Percentiles rank a stretch among this genome's conserved stretches.
These are phyloP conservation scores for Penicillium manginii DNA, from an alignment of 495 filamentous ascomycete species.

Conservation along the genomic window DNA sequence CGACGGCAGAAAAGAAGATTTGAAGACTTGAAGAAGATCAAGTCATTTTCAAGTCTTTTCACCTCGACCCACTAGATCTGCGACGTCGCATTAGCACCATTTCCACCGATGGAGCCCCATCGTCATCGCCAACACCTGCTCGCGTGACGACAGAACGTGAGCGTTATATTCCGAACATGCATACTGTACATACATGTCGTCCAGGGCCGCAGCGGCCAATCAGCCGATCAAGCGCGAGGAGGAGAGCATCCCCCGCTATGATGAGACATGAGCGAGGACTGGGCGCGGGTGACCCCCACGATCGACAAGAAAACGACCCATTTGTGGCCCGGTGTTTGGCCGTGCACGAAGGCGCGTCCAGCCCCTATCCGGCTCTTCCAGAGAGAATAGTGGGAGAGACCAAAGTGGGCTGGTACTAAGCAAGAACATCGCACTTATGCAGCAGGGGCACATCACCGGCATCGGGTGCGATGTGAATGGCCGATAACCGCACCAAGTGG, in stretches of 20 bases:
- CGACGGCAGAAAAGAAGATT: not conserved
- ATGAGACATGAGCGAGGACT: conserved; percentile 6
- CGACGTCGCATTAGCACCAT: conserved; percentile 1
- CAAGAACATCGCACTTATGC: conserved; percentile 9
- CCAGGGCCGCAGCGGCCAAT: not conserved
- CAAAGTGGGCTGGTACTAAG: not conserved
- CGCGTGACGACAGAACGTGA: conserved; percentile 3
- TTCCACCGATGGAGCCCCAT: not conserved
- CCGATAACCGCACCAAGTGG: conserved; percentile 12
- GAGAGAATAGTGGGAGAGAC: not conserved
- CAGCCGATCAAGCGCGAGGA: not conserved
- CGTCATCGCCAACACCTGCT: not conserved
- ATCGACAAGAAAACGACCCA: not conserved
- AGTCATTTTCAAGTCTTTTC: too few relatives aligned
- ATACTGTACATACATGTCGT: too few relatives aligned
- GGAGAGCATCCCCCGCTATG: not conserved
- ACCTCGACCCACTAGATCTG: not conserved
- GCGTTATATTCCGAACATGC: not conserved
- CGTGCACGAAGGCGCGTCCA: conserved; percentile 10
- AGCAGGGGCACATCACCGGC: not conserved
- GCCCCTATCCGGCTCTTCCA: conserved; percentile 12
- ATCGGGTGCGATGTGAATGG: conserved; percentile 15
- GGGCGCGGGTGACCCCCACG: conserved; percentile 4
- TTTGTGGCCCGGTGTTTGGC: conserved; percentile 7
- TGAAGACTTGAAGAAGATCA: not conserved